These are phyloP conservation scores for Candida smagusa DNA, from an alignment of 1,139 yeast species.

Conservation along the genomic window DNA sequence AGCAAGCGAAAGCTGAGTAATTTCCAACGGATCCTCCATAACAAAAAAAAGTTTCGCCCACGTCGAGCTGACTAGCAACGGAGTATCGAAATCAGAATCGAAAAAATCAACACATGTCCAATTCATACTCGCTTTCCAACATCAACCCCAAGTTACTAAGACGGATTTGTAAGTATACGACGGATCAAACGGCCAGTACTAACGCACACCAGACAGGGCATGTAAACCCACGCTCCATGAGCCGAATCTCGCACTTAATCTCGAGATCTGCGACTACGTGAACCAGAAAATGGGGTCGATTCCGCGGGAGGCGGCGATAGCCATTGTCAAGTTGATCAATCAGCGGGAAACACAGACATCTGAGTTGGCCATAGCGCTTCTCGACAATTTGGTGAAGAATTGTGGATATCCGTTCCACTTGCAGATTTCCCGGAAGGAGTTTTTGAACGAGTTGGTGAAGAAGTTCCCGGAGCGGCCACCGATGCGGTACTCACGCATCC, in stretches of 20 bases:
- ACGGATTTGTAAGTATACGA: constrained; percentile 57
- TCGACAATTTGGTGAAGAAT: constrained; percentile 91
- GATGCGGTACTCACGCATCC: constrained; percentile 75
- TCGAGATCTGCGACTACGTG: constrained; percentile 91
- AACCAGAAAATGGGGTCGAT: constrained; percentile 89
- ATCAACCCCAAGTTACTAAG: constrained; percentile 60
- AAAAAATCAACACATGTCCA: constrained; percentile 14
- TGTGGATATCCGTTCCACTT: constrained; percentile 97
- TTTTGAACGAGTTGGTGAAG: constrained; percentile 86
- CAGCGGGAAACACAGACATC: constrained; percentile 79
- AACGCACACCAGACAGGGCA: constrained; percentile 59
- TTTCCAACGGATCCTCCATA: constrained; percentile 54
- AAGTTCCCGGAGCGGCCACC: constrained; percentile 97
- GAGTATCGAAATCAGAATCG: too few species aligned
- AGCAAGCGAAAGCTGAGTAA: constrained; percentile 54
- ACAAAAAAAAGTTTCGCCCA: background rate
- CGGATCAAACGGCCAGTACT: background rate
- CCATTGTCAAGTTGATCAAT: constrained; percentile 82
- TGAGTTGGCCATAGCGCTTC: constrained; percentile 53
- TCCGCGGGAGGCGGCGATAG: constrained; percentile 90
- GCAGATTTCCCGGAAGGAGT: constrained; percentile 92
- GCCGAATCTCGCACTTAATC: constrained; percentile 83
- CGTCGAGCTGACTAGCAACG: too few species aligned
- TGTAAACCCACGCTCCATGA: constrained; percentile 81
- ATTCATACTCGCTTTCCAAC: constrained; percentile 43